Base-by-base conservation (phyloP, 805 yeast genomes). In the Nakazawaea sp. region DNA sequence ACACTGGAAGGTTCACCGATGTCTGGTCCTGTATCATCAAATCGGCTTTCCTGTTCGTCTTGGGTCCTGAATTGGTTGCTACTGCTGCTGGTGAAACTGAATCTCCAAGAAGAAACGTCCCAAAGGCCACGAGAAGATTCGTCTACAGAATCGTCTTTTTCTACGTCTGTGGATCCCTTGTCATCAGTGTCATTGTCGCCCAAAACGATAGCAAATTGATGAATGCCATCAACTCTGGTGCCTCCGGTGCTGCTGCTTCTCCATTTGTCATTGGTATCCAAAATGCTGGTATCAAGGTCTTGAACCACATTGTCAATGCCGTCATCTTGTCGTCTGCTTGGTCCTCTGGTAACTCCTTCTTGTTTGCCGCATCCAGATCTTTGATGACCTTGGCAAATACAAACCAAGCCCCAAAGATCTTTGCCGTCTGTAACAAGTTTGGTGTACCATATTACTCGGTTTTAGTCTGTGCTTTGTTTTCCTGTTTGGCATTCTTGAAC, bases 231-330 rank as follows among this genome's bases (percentile, higher is more conserved):
- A 64, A 61, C n/a, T 59, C 63, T 26, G 80, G 78, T 46, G 43
- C 55, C 11, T 47, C 63, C 11, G 74, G 77, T 44, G 92, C 94
- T 4, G 74, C 80, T 32, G 90, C 90, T 16, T 82, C 94, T 12
- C 96, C 96, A 24, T 87, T 83, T 50, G 90, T 85, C 36, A 79
- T 85, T 53, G 95, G 94, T 38, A 80, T 86, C 50, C 75, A 75
- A 50, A 70, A 68, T 46, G 83, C 86, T 13, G 66, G 73, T 35
- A 83, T 86, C 45, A 53, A 55, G 20, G 89, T 75, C 2, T 63
- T 87, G 45, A 89, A 86, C 39, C 83, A 81, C 46, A 75, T 88
- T 33, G 70, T 87, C 52, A 88, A 88, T 55, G 90, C 81, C 3
- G 77, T 82, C 51, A 81, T 87, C 25, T 48, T 68, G 19, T 51